Conservation (phyloP, 2,329 filamentous ascomycete species). For the Cercospora sp. region DNA sequence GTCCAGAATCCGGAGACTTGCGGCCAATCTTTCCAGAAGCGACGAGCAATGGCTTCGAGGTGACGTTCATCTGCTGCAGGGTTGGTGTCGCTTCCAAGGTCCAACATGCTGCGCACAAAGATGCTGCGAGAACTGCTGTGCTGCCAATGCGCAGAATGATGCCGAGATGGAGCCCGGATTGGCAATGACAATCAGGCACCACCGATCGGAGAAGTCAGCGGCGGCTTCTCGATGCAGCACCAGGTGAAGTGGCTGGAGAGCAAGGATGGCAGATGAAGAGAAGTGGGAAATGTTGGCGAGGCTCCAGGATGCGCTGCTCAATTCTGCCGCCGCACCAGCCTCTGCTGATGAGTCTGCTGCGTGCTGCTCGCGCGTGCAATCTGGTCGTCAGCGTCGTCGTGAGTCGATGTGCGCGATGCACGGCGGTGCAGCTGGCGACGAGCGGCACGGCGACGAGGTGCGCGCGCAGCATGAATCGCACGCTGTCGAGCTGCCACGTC, state of each 20-base stretch:
- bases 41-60: background rate
- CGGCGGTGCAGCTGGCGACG: background rate
- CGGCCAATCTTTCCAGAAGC: background rate
- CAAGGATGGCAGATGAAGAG: background rate
- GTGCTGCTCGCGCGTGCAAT: background rate
- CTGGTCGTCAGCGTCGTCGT: background rate
- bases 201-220: background rate
- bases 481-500: conserved; percentile 18
- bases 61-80: background rate
- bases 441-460: background rate
- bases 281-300: background rate
- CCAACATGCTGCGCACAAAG: background rate
- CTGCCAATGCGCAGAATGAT: background rate
- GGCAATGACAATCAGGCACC: background rate
- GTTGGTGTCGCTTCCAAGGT: background rate
- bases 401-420: background rate
- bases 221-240: background rate
- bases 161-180: background rate
- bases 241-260: conserved; percentile 1
- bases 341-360: background rate
- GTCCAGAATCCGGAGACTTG: background rate
- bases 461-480: conserved; percentile 14
- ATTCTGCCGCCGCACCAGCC: background rate
- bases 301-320: background rate
- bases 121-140: background rate